phyloP scores from a whole-genome alignment of 768 basidiomycete genomes.

The Rickenella mellea region DNA sequence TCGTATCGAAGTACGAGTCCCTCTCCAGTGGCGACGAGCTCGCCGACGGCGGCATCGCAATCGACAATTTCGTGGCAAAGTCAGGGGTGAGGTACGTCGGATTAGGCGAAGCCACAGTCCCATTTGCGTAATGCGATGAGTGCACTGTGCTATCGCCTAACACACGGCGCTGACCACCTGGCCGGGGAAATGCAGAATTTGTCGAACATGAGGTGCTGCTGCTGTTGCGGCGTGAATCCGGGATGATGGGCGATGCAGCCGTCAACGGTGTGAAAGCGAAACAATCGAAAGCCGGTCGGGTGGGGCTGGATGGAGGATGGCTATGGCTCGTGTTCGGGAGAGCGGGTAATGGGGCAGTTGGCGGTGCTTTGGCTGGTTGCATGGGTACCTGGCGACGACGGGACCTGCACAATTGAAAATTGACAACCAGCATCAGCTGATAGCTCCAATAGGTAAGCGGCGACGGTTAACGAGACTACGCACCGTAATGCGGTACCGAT shows the following conservation, averaged over 20 bases:
- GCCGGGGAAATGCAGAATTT: too few species aligned
- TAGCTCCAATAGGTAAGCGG: background rate
- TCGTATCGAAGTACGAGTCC: background rate
- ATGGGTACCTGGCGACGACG: background rate
- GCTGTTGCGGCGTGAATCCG: too few species aligned
- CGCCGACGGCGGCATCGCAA: background rate
- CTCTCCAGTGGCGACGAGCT: background rate
- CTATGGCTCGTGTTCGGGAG: background rate
- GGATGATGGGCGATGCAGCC: background rate
- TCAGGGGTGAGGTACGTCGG: conserved; percentile 1
- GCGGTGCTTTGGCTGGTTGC: background rate
- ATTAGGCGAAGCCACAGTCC: too few species aligned
- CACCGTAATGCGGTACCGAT: conserved; percentile 26
- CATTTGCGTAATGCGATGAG: background rate
- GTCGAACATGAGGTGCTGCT: too few species aligned
- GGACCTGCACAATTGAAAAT: background rate
- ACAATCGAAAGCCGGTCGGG: too few species aligned
- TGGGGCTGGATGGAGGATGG: background rate
- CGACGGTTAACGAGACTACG: background rate
- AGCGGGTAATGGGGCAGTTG: background rate
- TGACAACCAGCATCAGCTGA: background rate
- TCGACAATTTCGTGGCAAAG: background rate
- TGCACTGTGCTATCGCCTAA: background rate
- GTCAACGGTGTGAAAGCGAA: background rate
- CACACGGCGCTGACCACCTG: too few species aligned